phyloP scores from a whole-genome alignment of 257 asterid genomes.

The Nicotiana otophora region DNA sequence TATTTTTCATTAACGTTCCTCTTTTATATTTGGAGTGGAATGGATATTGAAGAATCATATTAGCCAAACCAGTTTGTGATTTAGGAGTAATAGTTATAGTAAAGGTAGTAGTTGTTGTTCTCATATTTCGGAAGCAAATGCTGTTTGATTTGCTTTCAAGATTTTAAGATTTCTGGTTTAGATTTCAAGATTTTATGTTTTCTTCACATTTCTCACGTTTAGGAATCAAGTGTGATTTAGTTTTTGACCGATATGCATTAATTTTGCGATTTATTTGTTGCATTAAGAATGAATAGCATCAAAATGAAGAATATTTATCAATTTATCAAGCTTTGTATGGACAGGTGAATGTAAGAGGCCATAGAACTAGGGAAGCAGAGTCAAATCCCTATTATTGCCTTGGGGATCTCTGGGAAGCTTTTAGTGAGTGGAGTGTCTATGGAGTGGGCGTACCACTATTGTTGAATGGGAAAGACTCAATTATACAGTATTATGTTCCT shows the following conservation, averaged over 20 bases:
- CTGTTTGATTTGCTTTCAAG: background rate
- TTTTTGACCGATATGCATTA: background rate
- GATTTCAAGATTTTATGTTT: background rate
- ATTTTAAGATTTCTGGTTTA: background rate
- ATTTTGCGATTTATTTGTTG: background rate
- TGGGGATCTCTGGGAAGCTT: conserved; percentile 62
- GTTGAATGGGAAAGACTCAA: conserved; percentile 39
- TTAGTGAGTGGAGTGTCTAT: conserved; percentile 52
- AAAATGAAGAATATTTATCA: background rate
- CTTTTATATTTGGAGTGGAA: background rate
- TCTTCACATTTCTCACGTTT: background rate
- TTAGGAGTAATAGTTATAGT: background rate
- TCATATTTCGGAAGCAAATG: background rate
- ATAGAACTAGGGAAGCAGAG: conserved; percentile 28
- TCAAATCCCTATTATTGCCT: conserved; percentile 41
- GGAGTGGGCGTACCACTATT: conserved; percentile 69
- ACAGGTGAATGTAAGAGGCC: conserved; percentile 37
- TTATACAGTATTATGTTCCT: conserved; percentile 68
- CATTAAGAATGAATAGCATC: background rate
- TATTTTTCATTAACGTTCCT: background rate
- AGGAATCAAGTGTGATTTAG: background rate
- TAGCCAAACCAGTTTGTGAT: background rate
- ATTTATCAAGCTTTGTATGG: conserved; percentile 5
- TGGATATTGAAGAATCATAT: background rate
- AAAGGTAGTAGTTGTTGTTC: background rate